Percentiles rank a stretch among this genome's conserved stretches.
phyloP scores from a whole-genome alignment of 306 rosid species.

The Casuarina equisetifolia region DNA sequence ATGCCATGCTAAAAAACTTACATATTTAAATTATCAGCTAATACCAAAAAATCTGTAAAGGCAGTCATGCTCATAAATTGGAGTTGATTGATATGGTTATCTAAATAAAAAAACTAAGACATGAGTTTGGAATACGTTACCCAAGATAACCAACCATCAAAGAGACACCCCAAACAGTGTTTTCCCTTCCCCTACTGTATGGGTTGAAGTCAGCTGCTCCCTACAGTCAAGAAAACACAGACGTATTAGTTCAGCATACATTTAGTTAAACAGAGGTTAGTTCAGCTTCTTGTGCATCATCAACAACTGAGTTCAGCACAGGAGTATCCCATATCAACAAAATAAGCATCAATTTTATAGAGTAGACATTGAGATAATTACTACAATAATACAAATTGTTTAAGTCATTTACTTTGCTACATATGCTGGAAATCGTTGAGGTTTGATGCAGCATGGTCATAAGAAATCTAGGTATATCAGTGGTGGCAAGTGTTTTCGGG shows the following conservation, averaged over 20 bases:
- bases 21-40: neutral
- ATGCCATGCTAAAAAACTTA: neutral
- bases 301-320: conserved; percentile 22
- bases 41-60: neutral
- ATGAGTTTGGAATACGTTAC: conserved; percentile 46
- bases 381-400: neutral
- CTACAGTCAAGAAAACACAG: conserved; percentile 45
- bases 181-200: conserved; percentile 87
- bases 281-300: conserved; percentile 15
- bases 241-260: conserved; percentile 28
- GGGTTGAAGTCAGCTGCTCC: conserved; percentile 82
- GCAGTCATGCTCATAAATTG: conserved; percentile 18
- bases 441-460: conserved; percentile 16
- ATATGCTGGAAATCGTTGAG: neutral
- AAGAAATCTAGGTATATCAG: neutral
- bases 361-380: neutral
- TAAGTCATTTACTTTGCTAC: neutral
- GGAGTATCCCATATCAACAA: conserved; percentile 12
- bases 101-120: neutral
- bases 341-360: conserved; percentile 3
- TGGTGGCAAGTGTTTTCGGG: neutral
- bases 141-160: conserved; percentile 96
- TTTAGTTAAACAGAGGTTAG: conserved; percentile 9
- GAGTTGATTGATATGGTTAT: too few species aligned
- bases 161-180: conserved; percentile 87